These are phyloP conservation scores for Phoenix dactylifera DNA, from an alignment of 176 grass and related monocot genomes.

Conservation along the genomic window DNA sequence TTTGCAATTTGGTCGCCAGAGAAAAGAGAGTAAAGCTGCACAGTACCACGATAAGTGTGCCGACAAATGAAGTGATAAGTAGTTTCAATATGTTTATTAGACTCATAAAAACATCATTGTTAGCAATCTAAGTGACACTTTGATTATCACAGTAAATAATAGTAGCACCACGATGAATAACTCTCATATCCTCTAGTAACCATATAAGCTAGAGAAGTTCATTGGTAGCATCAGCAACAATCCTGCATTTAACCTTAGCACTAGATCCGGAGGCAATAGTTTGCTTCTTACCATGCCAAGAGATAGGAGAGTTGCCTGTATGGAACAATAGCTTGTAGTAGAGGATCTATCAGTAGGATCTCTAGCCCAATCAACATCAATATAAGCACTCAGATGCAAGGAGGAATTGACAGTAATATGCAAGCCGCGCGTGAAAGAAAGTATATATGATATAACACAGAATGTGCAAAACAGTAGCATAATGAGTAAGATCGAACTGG, in stretches of 20 bases:
- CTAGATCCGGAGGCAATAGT: background rate
- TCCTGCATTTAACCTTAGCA: background rate
- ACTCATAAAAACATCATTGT: background rate
- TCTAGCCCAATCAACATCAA: too few species aligned
- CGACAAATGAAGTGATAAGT: background rate
- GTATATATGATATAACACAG: background rate
- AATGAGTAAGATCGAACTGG: too few species aligned
- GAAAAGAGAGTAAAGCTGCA: background rate
- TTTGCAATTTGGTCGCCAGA: too few species aligned
- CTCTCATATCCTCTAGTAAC: background rate
- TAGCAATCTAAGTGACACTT: background rate
- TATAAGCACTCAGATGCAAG: too few species aligned
- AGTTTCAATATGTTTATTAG: background rate
- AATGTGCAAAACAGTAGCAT: background rate
- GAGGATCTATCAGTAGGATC: too few species aligned
- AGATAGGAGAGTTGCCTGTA: too few species aligned
- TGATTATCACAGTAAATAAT: background rate
- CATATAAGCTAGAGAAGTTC: background rate
- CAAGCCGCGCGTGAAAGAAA: too few species aligned
- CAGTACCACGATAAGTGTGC: too few species aligned
- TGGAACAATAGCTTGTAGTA: too few species aligned
- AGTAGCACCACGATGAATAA: too few species aligned
- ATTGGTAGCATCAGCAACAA: background rate
- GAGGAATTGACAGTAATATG: too few species aligned
- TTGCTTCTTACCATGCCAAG: too few species aligned